Evolutionary conservation across 2,329 filamentous ascomycete genomes (phyloP).

Genomic region (Geosmithia putterillii): DNA sequence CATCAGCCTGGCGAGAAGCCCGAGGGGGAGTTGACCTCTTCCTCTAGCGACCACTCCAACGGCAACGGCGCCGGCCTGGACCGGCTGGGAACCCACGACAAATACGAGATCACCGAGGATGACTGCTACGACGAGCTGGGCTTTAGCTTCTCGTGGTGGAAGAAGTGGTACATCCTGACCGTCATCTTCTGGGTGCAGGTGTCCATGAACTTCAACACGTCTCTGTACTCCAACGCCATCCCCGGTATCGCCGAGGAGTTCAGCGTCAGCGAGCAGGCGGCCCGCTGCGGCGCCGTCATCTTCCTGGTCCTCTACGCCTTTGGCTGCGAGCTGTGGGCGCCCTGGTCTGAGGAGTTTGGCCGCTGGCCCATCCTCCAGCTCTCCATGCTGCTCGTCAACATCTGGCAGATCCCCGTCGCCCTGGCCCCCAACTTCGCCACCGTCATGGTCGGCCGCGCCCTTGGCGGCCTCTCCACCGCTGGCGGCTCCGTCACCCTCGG

Average conservation of each 20-base stretch:
- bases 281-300: conserved; percentile 62
- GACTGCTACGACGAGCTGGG: conserved; percentile 57
- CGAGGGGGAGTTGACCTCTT: conserved; percentile 2
- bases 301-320: conserved; percentile 75
- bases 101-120: conserved; percentile 34
- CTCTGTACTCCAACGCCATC: conserved; percentile 59
- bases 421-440: conserved; percentile 61
- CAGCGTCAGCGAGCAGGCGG: conserved; percentile 52
- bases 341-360: conserved; percentile 76
- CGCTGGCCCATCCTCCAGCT: conserved; percentile 64
- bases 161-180: conserved; percentile 63
- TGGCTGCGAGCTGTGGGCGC: conserved; percentile 80
- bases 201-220: conserved; percentile 72
- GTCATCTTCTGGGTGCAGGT: conserved; percentile 63
- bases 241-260: conserved; percentile 56
- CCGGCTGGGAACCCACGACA: conserved; percentile 24
- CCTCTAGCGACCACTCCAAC: conserved; percentile 24
- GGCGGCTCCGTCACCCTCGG: conserved; percentile 63
- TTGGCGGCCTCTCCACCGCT: conserved; percentile 59
- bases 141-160: conserved; percentile 44
- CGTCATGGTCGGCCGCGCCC: conserved; percentile 56
- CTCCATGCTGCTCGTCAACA: conserved; percentile 62
- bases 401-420: conserved; percentile 63
- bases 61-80: conserved; percentile 11
- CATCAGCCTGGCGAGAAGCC: conserved; percentile 3